Evolutionary conservation across 1,284 basidiomycete species (phyloP).

Genomic region (Pseudozyma thailandica): DNA sequence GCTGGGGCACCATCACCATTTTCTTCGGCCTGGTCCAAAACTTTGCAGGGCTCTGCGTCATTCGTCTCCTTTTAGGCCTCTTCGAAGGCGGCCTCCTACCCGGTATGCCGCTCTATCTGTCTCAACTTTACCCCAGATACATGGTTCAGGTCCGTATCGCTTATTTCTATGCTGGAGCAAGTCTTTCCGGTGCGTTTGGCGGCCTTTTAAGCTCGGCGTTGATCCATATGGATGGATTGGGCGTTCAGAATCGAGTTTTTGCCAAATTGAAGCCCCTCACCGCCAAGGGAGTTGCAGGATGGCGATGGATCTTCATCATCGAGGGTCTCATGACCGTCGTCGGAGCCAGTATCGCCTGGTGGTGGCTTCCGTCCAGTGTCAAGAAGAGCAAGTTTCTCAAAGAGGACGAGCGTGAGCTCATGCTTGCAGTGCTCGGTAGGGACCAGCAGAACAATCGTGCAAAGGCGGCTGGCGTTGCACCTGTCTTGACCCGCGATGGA

Average conservation of each 20-base stretch:
- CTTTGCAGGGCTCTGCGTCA: constrained; percentile 73
- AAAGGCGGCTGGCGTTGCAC: constrained; percentile 71
- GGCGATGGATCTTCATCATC: constrained; percentile 74
- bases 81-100: constrained; percentile 70
- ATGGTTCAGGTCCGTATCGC: constrained; percentile 39
- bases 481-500: constrained; percentile 1
- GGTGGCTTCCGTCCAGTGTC: constrained; percentile 74
- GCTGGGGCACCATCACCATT: constrained; percentile 75
- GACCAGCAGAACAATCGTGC: constrained; percentile 55
- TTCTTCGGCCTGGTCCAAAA: constrained; percentile 74
- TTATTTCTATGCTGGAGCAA: constrained; percentile 52
- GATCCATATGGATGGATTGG: constrained; percentile 74
- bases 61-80: constrained; percentile 71
- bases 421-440: constrained; percentile 70
- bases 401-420: constrained; percentile 71
- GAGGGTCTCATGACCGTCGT: constrained; percentile 73
- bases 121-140: constrained; percentile 41
- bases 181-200: constrained; percentile 65
- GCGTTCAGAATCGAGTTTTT: constrained; percentile 62
- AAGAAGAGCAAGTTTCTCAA: constrained; percentile 73
- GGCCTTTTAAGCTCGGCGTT: constrained; percentile 72
- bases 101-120: constrained; percentile 66
- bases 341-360: constrained; percentile 72
- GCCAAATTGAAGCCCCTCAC: constrained; percentile 12
- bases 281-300: constrained; percentile 54